Percentiles rank a stretch among this genome's conserved stretches.
Conservation (phyloP, 2,329 filamentous ascomycete species). For the Fusarium continuum region DNA sequence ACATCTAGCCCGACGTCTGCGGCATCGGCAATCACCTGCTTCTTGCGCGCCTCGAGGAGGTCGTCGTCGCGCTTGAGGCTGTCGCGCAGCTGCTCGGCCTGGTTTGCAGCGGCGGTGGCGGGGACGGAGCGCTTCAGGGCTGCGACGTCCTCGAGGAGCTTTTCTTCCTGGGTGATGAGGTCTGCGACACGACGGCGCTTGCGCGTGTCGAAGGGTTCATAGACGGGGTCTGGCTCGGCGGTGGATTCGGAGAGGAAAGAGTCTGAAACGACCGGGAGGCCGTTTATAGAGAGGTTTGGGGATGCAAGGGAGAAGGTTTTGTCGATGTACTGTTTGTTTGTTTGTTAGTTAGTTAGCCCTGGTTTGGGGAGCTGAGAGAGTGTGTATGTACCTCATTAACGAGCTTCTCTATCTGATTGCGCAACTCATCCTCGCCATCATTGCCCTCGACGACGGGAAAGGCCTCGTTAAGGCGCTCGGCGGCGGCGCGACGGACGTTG, state of each 20-base stretch:
- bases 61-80: conserved; percentile 59
- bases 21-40: conserved; percentile 25
- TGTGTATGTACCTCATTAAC: conserved; percentile 64
- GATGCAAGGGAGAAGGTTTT: conserved; percentile 67
- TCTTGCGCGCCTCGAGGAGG: conserved; percentile 47
- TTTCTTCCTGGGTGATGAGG: conserved; percentile 69
- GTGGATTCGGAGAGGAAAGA: conserved; percentile 48
- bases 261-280: conserved; percentile 58
- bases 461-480: conserved; percentile 71
- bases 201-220: conserved; percentile 69
- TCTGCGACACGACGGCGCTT: conserved; percentile 68
- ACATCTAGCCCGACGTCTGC: conserved; percentile 43
- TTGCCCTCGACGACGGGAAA: conserved; percentile 69
- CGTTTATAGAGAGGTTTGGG: conserved; percentile 71
- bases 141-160: conserved; percentile 70
- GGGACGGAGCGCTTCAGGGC: conserved; percentile 65
- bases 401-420: conserved; percentile 66
- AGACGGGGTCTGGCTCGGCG: conserved; percentile 48
- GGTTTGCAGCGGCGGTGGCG: conserved; percentile 53
- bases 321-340: conserved; percentile 64
- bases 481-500: conserved; percentile 74
- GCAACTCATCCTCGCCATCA: conserved; percentile 63
- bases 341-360: too few species aligned
- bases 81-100: conserved; percentile 53
- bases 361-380: background rate